Base-by-base conservation (phyloP, 2,329 filamentous ascomycete species). In the Xylaria sp. region DNA sequence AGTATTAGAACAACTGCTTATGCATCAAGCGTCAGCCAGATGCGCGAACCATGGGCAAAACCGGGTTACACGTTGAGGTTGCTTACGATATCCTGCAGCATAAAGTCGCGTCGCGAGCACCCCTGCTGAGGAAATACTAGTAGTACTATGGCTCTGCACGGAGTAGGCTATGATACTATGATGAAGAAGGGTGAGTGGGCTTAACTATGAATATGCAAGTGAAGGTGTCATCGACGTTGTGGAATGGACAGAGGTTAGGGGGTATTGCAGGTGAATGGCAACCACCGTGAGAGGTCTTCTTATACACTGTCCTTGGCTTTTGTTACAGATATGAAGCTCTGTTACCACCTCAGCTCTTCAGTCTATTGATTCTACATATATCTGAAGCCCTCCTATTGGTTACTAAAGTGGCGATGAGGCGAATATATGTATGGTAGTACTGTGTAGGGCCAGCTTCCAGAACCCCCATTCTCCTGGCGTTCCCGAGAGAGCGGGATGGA, bases 371-470 rank as follows among this genome's bases (percentile, higher is more conserved):
- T 13, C 12, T 13, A 41, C 5, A 41, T 34, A 34, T 15, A 58
- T 46, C n/a, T 31, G 9, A 28, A 12, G 20, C 39, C 23, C 15
- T 7, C 34, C 7, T 12, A 25, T 12, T 46, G 9, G 39, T 58
- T 31, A 46, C 39, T 46, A 31, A 48, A 15, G 56, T 23, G 23
- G 25, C 28, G 46, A 48, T n/a, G 18, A 46, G 56, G 37, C 50
- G 41, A 52, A 52, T 34, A 31, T n/a, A 51, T 56, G 41, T 28
- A 66, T 50, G 28, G 18, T 37, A 41, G 10, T 18, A 25, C 55
- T 25, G 23, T 25, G 23, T 25, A 25, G 23, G 13, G 13, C 20
- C 34, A 41, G 20, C 44, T 12, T 37, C n/a, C n/a, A 20, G n/a
- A 50, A 31, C 31, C 39, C 20, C 20, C 41, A 39, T 34, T 5